Base-by-base conservation (phyloP, 2,329 filamentous ascomycete genomes). In the Fusarium papillatum region DNA sequence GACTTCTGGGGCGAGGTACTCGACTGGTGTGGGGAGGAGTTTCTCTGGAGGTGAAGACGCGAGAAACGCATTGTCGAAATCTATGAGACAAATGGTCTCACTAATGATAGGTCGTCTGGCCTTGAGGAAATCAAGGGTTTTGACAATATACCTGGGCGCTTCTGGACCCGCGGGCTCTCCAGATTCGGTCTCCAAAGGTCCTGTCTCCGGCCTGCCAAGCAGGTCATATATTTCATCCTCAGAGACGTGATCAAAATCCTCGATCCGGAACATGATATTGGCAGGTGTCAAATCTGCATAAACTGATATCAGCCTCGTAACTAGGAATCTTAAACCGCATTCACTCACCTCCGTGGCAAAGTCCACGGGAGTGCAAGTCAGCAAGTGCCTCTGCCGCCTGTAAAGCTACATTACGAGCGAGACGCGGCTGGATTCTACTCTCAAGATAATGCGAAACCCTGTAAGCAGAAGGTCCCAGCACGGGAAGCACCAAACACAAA, bases 291-390 rank as follows among this genome's bases (percentile, higher is more conserved):
- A 57, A 50, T 77, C 76, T 75, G 68, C 29, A n/a, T 19, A 24
- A 7, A 34, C 8, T 2, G 26, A 13, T 1, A 22, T 39, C 14
- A 48, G 24, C 46, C 66, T 39, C 22, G 34, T 26, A 19, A 36
- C 43, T n/a, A 3, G 2, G 5, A 22, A 31, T n/a, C 9, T 8
- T 10, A 22, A 8, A 3, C 36, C 26, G n/a, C 17, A 24, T 16
- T 11, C n/a, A 73, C 77, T 69, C 55, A 79, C 76, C 79, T 73
- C 76, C 78, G 61, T 81, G 80, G 39, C 79, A 80, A 31, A 81
- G 34, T 2, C 73, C 78, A 62, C 74, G 68, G 16, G 72, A 57
- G 64, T 80, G 78, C 4, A 80, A 46, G 16, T 69, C 26, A 39
- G 64, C 75, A 19, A 80, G 57, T 22, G 78, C 77, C 70, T 43